Percentiles rank a stretch among this genome's conserved stretches.
phyloP scores from a whole-genome alignment of 2,329 filamentous ascomycete genomes.

The Colletotrichum trifolii region DNA sequence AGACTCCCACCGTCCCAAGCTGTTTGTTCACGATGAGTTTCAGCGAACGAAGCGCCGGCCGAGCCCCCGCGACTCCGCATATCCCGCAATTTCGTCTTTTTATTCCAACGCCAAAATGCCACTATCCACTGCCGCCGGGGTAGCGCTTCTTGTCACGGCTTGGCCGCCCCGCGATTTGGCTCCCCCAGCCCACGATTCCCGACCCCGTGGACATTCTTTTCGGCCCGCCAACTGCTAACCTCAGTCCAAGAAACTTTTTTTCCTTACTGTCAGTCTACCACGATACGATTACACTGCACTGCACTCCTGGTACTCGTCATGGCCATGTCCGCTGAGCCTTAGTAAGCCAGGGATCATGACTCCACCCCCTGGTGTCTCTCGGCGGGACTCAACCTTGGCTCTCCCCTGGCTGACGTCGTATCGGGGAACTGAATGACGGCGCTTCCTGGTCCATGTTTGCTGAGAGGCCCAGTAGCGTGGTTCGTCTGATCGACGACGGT shows the following conservation, averaged over 20 bases:
- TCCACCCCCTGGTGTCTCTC: constrained; percentile 20
- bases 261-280: background rate
- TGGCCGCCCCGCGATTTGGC: constrained; percentile 33
- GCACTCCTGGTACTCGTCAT: constrained; percentile 11
- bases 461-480: background rate
- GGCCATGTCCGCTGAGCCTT: constrained; percentile 17
- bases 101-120: constrained; percentile 13
- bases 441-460: background rate
- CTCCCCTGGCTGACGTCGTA: constrained; percentile 32
- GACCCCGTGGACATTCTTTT: constrained; percentile 7
- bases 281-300: background rate
- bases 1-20: background rate
- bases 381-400: constrained; percentile 26
- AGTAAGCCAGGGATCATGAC: constrained; percentile 30
- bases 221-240: constrained; percentile 10
- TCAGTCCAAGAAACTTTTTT: constrained; percentile 15
- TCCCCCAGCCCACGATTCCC: constrained; percentile 14
- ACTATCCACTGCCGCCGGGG: constrained; percentile 19
- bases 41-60: constrained; percentile 32
- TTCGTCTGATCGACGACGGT: constrained; percentile 2
- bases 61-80: constrained; percentile 32
- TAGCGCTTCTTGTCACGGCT: constrained; percentile 16
- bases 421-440: constrained; percentile 12
- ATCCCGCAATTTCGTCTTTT: constrained; percentile 23
- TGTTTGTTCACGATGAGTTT: constrained; percentile 8